phyloP scores from a whole-genome alignment of 1,284 basidiomycete genomes.

The Microbotryum saponariae region DNA sequence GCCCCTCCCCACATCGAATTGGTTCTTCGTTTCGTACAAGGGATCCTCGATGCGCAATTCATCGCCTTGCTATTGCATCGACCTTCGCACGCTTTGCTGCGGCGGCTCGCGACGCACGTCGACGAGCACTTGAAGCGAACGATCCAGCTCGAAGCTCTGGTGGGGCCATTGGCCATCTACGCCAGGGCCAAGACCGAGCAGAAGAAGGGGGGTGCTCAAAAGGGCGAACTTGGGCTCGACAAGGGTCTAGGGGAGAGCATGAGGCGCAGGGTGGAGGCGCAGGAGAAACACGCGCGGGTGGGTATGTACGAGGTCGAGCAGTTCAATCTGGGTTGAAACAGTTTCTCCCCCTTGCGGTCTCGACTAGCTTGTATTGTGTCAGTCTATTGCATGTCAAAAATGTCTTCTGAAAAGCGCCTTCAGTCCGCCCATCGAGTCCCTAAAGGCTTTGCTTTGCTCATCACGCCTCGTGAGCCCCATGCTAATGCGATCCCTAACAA shows the following conservation, averaged over 20 bases:
- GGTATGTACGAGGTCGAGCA: constrained; percentile 25
- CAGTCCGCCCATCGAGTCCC: constrained; percentile 14
- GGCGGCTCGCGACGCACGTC: constrained; percentile 22
- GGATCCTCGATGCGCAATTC: constrained; percentile 32
- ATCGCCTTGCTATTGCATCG: constrained; percentile 30
- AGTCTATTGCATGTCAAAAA: not conserved
- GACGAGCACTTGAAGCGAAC: constrained; percentile 11
- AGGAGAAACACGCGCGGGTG: constrained; percentile 31
- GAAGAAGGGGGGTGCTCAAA: constrained; percentile 2
- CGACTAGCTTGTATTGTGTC: not conserved
- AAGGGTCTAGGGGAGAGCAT: constrained; percentile 26
- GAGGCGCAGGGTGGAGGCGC: constrained; percentile 25
- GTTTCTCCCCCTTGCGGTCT: no score
- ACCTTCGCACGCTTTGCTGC: constrained; percentile 26
- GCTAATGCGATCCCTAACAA: constrained; percentile 14
- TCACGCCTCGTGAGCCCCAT: constrained; percentile 17
- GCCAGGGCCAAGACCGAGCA: constrained; percentile 17
- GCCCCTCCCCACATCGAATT: not conserved
- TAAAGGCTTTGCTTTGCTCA: constrained; percentile 17
- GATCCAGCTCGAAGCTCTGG: constrained; percentile 22
- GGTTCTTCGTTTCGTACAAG: constrained; percentile 26
- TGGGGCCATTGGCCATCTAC: constrained; percentile 25
- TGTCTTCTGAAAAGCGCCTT: no score
- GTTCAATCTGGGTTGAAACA: constrained; percentile 2
- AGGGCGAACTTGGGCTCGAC: constrained; percentile 7